These are phyloP conservation scores for Stylosanthes scabra DNA, from an alignment of 331 rosid genomes.

Conservation along the genomic window DNA sequence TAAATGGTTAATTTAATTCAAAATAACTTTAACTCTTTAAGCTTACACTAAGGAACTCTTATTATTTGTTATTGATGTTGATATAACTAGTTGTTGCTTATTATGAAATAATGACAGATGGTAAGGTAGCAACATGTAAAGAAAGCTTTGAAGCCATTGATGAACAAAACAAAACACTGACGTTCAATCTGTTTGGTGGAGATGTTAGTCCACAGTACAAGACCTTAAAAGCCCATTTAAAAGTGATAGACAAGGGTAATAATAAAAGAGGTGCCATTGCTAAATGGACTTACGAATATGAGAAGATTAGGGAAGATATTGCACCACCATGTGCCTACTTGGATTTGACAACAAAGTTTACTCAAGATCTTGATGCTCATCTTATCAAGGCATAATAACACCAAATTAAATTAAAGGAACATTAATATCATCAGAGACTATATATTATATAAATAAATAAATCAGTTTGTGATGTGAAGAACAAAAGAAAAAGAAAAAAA, in stretches of 20 bases:
- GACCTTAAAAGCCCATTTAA: background rate
- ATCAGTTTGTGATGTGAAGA: background rate
- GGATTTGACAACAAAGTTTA: conserved; percentile 15
- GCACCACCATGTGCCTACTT: conserved; percentile 35
- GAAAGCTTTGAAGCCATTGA: conserved; percentile 2
- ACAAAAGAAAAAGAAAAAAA: no score
- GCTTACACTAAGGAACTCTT: no score
- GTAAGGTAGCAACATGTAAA: background rate
- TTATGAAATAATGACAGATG: background rate
- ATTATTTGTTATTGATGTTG: background rate
- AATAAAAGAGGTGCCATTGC: background rate
- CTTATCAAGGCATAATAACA: conserved; percentile 32
- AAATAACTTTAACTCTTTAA: no score
- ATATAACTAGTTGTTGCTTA: background rate
- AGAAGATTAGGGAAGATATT: conserved; percentile 42
- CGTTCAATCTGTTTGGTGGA: conserved; percentile 14
- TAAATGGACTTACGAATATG: conserved; percentile 41
- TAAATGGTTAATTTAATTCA: no score
- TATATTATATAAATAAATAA: background rate
- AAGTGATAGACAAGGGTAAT: background rate
- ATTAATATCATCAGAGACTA: no score
- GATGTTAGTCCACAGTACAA: background rate
- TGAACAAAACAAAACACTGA: background rate
- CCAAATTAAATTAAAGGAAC: background rate
- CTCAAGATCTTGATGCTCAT: conserved; percentile 45